phyloP scores from a whole-genome alignment of 2,329 filamentous ascomycete species.

The Neofusicoccum laricinum region DNA sequence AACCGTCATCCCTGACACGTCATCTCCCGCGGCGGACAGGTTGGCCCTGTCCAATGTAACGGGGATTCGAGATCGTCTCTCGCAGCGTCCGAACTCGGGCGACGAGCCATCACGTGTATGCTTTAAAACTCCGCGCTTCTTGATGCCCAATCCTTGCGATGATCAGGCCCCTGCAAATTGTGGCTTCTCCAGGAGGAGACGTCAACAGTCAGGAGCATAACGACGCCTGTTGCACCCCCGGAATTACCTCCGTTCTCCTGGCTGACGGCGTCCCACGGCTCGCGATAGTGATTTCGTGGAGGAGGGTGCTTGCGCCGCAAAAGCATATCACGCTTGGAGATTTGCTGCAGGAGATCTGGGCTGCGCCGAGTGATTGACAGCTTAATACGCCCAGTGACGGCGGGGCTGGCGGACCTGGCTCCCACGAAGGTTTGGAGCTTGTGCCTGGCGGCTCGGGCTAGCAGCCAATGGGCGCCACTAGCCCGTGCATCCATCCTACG shows the following conservation, averaged over 20 bases:
- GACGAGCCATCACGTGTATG: neutral
- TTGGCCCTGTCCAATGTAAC: neutral
- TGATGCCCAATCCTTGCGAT: constrained; percentile 8
- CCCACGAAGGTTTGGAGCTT: neutral
- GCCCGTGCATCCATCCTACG: neutral
- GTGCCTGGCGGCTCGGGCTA: constrained; percentile 4
- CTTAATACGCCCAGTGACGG: neutral
- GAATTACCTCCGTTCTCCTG: neutral
- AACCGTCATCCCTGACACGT: neutral
- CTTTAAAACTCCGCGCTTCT: neutral
- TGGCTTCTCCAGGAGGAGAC: neutral
- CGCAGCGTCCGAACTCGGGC: neutral
- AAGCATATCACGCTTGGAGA: neutral
- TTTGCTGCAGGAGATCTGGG: neutral
- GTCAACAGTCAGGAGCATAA: too few relatives aligned
- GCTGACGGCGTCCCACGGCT: too few relatives aligned
- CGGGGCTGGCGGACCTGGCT: neutral
- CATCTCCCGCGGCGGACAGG: neutral
- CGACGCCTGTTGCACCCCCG: neutral
- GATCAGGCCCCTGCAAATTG: constrained; percentile 1
- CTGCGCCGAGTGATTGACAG: neutral
- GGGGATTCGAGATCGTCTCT: neutral
- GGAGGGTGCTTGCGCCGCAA: neutral
- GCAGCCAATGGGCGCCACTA: neutral
- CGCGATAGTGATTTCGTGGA: too few relatives aligned